These are phyloP conservation scores for Aspergillus caelatus DNA, from an alignment of 2,329 filamentous ascomycete genomes.

Conservation along the genomic window DNA sequence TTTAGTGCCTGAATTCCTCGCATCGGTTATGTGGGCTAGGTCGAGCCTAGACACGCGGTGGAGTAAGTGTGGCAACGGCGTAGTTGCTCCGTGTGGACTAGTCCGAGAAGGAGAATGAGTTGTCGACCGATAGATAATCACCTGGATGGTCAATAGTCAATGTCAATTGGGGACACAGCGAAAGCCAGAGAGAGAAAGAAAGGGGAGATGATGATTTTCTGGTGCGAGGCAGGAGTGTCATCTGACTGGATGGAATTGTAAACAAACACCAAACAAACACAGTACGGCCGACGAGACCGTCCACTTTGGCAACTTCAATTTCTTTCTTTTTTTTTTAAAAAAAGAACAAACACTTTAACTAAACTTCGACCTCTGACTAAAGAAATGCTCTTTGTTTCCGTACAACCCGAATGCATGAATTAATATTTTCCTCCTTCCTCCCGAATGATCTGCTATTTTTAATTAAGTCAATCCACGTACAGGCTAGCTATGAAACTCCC, in stretches of 20 bases:
- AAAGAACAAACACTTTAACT: too few species aligned
- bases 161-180: not conserved
- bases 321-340: too few species aligned
- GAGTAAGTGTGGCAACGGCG: constrained; percentile 3
- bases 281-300: not conserved
- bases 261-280: not conserved
- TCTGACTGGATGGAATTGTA: not conserved
- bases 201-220: not conserved
- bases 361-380: not conserved
- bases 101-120: not conserved
- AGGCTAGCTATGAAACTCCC: not conserved
- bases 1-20: not conserved
- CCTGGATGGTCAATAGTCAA: not conserved
- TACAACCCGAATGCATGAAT: not conserved
- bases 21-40: not conserved
- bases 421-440: not conserved
- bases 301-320: not conserved
- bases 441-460: not conserved
- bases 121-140: not conserved
- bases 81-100: not conserved
- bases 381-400: not conserved
- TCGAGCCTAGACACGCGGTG: not conserved
- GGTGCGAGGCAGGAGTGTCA: not conserved
- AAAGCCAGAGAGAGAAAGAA: not conserved
- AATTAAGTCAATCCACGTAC: not conserved